Percentiles rank a stretch among this genome's conserved stretches.
Evolutionary conservation across 768 basidiomycete genomes (phyloP).

Genomic region (Serendipita sp.): DNA sequence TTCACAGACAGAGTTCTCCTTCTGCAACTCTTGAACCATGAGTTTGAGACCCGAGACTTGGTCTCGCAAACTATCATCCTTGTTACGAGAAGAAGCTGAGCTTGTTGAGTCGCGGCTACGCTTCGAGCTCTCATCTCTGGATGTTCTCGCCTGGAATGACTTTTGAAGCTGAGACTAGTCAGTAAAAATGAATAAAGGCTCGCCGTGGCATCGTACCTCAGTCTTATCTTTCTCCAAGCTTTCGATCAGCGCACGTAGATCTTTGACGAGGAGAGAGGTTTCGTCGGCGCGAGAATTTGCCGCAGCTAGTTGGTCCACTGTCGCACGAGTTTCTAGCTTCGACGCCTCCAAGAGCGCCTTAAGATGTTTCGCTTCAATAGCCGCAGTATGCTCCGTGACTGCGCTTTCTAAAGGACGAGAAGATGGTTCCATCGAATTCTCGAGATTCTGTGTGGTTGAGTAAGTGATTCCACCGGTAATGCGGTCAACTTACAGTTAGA

Average conservation of each 20-base stretch:
- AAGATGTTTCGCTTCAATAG: constrained; percentile 30
- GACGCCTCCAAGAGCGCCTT: constrained; percentile 31
- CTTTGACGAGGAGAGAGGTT: constrained; percentile 5
- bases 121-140: background rate
- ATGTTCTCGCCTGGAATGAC: constrained; percentile 12
- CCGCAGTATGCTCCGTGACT: constrained; percentile 25
- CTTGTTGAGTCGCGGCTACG: background rate
- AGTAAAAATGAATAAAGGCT: constrained; percentile 6
- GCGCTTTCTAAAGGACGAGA: background rate
- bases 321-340: constrained; percentile 15
- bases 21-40: constrained; percentile 76
- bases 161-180: constrained; percentile 15
- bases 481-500: constrained; percentile 39
- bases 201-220: constrained; percentile 12
- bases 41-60: constrained; percentile 79
- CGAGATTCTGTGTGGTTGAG: constrained; percentile 37
- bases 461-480: background rate
- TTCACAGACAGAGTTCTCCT: constrained; percentile 47
- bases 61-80: constrained; percentile 32
- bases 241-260: constrained; percentile 5
- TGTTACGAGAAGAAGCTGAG: constrained; percentile 12
- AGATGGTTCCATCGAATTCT: constrained; percentile 26
- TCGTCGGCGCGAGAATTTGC: constrained; percentile 11
- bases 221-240: constrained; percentile 14
- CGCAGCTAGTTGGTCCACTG: constrained; percentile 11